Evolutionary conservation across 2,329 filamentous ascomycete genomes (phyloP), one percentile per base, ranked within the genome.

Genomic region (Gaeumannomyces tritici): DNA sequence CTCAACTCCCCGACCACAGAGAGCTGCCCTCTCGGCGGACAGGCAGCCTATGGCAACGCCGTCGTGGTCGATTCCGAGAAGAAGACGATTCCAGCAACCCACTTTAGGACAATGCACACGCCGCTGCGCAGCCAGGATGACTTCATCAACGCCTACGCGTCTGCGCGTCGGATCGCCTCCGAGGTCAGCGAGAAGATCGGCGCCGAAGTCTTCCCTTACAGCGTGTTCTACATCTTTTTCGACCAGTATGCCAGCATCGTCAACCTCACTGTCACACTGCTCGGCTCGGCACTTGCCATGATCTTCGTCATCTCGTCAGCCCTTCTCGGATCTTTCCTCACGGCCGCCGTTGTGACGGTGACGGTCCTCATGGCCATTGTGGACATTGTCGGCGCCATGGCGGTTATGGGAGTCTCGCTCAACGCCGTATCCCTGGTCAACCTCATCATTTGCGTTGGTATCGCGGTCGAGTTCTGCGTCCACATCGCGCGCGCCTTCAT

Each of bases 181-280:
- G 88, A 89, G 31, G 87, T 99, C 61, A 88, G 83, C 18, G 75
- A 83, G 61, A 80, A 83, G 61, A 93, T 92, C 5, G 84, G 87
- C 6, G 85, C 90, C 27, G 87, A 95, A 28, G 88, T 99, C 3
- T 99, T 99, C 81, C 91, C 95, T 0, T 99, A 99, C 78, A 96
- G 91, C 68, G 88, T 97, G 64, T 96, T 96, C 74, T 99, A 99
- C 78, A 93, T 99, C 73, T 99, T 98, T 83, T 99, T 99, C 73
- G 95, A 99, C 72, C 95, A 98, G 73, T 99, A 99, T 71, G 83
- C 91, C 7, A 85, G 84, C 63, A 98, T 99, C 65, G 86, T 96
- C 26, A 81, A 83, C 13, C 81, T 98, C 4, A 93, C 93, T 0
- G 88, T 83, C 0, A 85, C 88, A 0, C 84, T 99, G 1, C 83